Percentiles rank a stretch among this genome's conserved stretches.
Evolutionary conservation across 495 filamentous ascomycete genomes (phyloP).

Genomic region (Xylaria scruposa): DNA sequence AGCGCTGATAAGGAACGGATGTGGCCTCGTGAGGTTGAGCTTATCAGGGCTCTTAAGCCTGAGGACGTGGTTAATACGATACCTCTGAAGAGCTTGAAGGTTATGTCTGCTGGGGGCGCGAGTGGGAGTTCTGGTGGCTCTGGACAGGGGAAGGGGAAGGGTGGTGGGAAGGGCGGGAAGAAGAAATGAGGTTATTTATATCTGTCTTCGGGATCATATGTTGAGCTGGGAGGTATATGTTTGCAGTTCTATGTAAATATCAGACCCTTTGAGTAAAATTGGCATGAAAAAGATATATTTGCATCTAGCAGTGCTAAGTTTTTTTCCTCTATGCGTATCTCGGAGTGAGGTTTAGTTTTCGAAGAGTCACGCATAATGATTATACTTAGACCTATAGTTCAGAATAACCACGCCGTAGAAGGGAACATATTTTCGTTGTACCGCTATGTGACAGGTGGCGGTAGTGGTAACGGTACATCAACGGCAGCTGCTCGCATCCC

Average conservation of each 20-base stretch:
- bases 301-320: neutral
- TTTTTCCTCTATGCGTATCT: neutral
- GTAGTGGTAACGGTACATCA: no score
- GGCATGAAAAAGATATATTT: neutral
- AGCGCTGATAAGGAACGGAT: constrained; percentile 72
- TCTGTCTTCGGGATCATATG: no score
- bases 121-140: constrained; percentile 55
- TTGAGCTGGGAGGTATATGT: neutral
- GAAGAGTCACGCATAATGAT: neutral
- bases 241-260: neutral
- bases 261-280: neutral
- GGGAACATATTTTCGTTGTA: no score
- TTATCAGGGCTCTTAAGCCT: constrained; percentile 80
- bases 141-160: constrained; percentile 9
- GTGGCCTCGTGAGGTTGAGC: constrained; percentile 80
- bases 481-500: no score
- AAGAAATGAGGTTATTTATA: constrained; percentile 28
- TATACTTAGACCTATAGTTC: neutral
- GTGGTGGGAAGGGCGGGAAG: constrained; percentile 34
- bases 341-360: neutral
- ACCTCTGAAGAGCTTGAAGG: constrained; percentile 83
- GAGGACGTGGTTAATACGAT: constrained; percentile 82
- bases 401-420: neutral
- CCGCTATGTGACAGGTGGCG: no score
- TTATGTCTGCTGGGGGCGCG: constrained; percentile 69